Evolutionary conservation across 345 rosid genomes (phyloP).

Genomic region (Hypericum androsaemum): DNA sequence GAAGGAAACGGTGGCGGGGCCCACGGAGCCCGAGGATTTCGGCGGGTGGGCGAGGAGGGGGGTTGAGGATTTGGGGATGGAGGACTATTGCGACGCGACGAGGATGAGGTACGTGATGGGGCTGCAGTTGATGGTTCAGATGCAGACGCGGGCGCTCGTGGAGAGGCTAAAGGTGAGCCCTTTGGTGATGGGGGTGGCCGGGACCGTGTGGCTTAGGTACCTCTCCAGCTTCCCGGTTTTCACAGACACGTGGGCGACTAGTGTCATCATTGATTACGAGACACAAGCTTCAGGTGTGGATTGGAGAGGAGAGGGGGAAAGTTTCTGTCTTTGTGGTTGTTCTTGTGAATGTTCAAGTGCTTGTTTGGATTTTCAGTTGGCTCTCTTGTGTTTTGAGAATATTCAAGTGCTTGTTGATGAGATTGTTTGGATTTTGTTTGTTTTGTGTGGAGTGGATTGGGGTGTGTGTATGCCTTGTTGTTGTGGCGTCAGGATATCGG

Average conservation of each 20-base stretch:
- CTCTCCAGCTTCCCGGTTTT: conserved; percentile 41
- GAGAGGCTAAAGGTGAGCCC: conserved; percentile 47
- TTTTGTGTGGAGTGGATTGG: too few relatives aligned
- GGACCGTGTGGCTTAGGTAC: conserved; percentile 45
- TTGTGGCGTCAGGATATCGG: too few relatives aligned
- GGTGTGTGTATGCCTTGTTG: too few relatives aligned
- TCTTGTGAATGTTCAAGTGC: not conserved
- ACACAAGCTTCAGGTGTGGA: conserved; percentile 25
- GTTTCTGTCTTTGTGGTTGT: not conserved
- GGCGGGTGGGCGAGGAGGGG: conserved; percentile 15
- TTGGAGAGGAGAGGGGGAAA: too few relatives aligned
- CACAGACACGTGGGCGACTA: conserved; percentile 54
- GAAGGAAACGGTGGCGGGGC: conserved; percentile 18
- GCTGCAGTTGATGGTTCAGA: conserved; percentile 52
- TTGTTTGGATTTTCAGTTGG: too few relatives aligned
- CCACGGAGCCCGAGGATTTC: conserved; percentile 43
- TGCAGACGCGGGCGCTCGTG: conserved; percentile 65
- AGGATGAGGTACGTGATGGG: conserved; percentile 67
- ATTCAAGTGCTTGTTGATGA: too few relatives aligned
- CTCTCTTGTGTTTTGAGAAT: too few relatives aligned
- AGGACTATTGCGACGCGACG: conserved; percentile 50
- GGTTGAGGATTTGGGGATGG: conserved; percentile 41
- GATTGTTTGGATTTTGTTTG: too few relatives aligned
- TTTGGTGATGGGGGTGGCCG: conserved; percentile 50
- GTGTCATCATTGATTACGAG: conserved; percentile 44